Evolutionary conservation across 768 basidiomycete species (phyloP).

Genomic region (Pisolithus marmoratus): DNA sequence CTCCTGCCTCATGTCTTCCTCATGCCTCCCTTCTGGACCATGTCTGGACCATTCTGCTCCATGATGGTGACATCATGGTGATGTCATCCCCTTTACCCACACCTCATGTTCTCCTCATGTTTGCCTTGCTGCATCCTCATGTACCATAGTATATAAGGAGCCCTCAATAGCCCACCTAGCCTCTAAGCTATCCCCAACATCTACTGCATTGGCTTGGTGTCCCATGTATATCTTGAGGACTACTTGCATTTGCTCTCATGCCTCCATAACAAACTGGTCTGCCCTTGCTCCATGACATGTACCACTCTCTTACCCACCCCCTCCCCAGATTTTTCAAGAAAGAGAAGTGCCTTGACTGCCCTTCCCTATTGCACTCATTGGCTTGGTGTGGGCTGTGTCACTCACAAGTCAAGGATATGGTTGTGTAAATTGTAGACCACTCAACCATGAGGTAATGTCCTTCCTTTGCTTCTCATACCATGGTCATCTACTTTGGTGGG

Average conservation of each 20-base stretch:
- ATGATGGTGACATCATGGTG: too few species aligned
- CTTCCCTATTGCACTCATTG: slow-evolving; percentile 27
- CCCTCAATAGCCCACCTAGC: too few species aligned
- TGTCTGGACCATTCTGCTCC: too few species aligned
- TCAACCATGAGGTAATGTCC: background rate
- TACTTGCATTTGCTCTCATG: background rate
- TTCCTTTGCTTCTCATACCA: background rate
- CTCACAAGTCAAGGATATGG: too few species aligned
- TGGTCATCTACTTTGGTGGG: slow-evolving; percentile 5
- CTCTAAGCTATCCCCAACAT: slow-evolving; percentile 16
- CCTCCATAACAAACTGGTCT: slow-evolving; percentile 32
- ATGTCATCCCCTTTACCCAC: too few species aligned
- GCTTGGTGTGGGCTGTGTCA: slow-evolving; percentile 22
- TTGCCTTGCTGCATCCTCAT: too few species aligned
- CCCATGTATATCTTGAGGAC: slow-evolving; percentile 2
- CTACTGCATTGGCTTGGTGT: slow-evolving; percentile 17
- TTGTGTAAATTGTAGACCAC: background rate
- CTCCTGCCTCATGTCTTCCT: too few species aligned
- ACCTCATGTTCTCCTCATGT: too few species aligned
- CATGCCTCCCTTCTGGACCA: too few species aligned
- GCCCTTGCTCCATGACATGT: slow-evolving; percentile 28
- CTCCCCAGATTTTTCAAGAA: slow-evolving; percentile 7
- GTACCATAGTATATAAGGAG: too few species aligned
- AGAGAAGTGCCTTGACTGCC: slow-evolving; percentile 18
- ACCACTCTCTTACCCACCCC: slow-evolving; percentile 3